Evolutionary conservation across 176 grass and related monocot genomes (phyloP), one percentile per base, ranked within the genome.

Genomic region (Poa pratensis): DNA sequence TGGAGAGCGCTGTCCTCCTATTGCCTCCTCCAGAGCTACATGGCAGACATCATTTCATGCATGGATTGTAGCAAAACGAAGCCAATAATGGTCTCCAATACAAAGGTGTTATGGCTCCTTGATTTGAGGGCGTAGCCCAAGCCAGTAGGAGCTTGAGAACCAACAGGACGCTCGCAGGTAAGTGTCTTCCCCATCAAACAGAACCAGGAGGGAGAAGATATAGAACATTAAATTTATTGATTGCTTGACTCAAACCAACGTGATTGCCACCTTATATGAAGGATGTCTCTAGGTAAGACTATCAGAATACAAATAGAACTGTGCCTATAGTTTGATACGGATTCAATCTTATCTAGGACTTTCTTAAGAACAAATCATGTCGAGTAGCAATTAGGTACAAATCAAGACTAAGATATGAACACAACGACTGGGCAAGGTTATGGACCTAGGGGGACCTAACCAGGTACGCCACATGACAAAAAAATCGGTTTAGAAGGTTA

Each of bases 301-400:
- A 43, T n/a, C 20, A 12, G 19, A 70, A 70, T 42, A 42, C 19
- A 42, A 70, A 70, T 22, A n/a, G 0, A 70, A 70, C 37, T 43
- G 4, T 69, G 10, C 11, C 35, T 14, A 30, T 30, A 42, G 19
- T 42, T 69, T 69, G 22, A 26, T 61, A 61, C 22, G 5, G 58
- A 26, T 61, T 61, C 22, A 61, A 61, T 24, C 58, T 26, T 69
- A 69, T 40, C 7, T 20, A 70, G 11, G 67, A 13, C 37, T 69
- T 69, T 9, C 67, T n/a, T 70, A 43, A 43, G 37, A 70, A 68
- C 65, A 68, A 40, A 69, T 42, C 66, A 69, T 37, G 35, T 37
- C 35, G 35, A 3, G 66, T 40, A 7, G 35, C 40, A 35, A 1
- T 37, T 37, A 37, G 5, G 35, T 13, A 69, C 7, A 42, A 22